Percentiles rank a stretch among this genome's conserved stretches.
These are phyloP conservation scores for Collybiopsis luxurians DNA, from an alignment of 768 basidiomycete species.

Conservation along the genomic window DNA sequence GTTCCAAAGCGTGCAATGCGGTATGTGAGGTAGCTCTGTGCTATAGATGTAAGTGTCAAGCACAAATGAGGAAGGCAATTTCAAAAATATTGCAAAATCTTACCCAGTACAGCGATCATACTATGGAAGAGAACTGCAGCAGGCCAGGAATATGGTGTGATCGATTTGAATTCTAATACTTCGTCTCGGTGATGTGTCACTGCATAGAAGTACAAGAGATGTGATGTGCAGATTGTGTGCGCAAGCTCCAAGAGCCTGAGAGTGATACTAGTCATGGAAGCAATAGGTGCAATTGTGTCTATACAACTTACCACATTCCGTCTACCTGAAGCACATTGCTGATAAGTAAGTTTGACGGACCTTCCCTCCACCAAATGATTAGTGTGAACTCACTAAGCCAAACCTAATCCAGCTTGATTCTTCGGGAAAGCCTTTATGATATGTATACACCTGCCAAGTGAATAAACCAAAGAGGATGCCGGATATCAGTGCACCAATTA, in stretches of 20 bases:
- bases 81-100: neutral
- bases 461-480: constrained; percentile 8
- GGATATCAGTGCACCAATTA: constrained; percentile 5
- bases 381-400: neutral
- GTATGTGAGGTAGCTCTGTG: neutral
- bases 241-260: neutral
- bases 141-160: too few relatives aligned
- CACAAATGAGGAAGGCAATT: neutral
- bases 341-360: too few relatives aligned
- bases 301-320: neutral
- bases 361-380: too few relatives aligned
- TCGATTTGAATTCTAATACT: neutral
- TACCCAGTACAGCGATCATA: neutral
- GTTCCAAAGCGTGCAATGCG: neutral
- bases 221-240: neutral
- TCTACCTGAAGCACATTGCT: neutral
- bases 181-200: neutral
- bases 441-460: constrained; percentile 7
- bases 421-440: constrained; percentile 1
- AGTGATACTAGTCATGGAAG: neutral
- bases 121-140: neutral
- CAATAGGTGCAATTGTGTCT: too few relatives aligned
- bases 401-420: neutral
- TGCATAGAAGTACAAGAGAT: neutral
- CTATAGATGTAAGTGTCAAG: neutral